Evolutionary conservation across 352 stramenopile genomes (phyloP).

Genomic region (Phytophthora crassamura): DNA sequence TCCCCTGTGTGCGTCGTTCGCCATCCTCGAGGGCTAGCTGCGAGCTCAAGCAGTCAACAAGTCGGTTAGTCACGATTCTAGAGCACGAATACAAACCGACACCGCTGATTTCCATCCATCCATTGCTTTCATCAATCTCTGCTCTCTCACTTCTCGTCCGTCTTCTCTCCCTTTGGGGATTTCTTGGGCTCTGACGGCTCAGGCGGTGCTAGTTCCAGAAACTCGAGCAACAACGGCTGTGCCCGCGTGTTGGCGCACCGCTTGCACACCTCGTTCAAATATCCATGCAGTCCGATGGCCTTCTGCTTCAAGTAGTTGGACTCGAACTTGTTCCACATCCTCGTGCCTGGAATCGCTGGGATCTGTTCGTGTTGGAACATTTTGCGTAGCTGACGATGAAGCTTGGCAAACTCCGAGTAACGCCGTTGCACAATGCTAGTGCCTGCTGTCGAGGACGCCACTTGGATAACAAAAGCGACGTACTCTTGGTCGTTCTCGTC

Average conservation of each 20-base stretch:
- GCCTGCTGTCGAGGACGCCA: constrained; percentile 68
- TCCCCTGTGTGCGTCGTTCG: constrained; percentile 58
- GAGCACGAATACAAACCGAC: constrained; percentile 9
- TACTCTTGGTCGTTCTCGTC: constrained; percentile 81
- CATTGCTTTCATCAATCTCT: constrained; percentile 7
- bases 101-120: constrained; percentile 25
- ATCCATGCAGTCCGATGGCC: constrained; percentile 70
- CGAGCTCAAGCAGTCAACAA: constrained; percentile 3
- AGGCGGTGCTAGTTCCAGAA: constrained; percentile 55
- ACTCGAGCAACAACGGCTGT: constrained; percentile 67
- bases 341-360: constrained; percentile 66
- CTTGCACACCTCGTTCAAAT: constrained; percentile 79
- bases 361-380: constrained; percentile 85
- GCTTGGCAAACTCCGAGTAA: constrained; percentile 80
- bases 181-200: constrained; percentile 10
- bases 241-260: constrained; percentile 75
- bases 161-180: constrained; percentile 17
- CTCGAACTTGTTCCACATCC: constrained; percentile 89
- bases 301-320: constrained; percentile 85
- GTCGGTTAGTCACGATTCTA: constrained; percentile 13
- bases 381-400: constrained; percentile 79
- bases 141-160: constrained; percentile 13
- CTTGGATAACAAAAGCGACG: constrained; percentile 82
- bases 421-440: constrained; percentile 77
- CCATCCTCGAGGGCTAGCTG: constrained; percentile 36